Percentiles rank a stretch among this genome's conserved stretches.
Evolutionary conservation across 192 early-diverging fungal genomes (phyloP).

Genomic region (Entrophospora sp.): DNA sequence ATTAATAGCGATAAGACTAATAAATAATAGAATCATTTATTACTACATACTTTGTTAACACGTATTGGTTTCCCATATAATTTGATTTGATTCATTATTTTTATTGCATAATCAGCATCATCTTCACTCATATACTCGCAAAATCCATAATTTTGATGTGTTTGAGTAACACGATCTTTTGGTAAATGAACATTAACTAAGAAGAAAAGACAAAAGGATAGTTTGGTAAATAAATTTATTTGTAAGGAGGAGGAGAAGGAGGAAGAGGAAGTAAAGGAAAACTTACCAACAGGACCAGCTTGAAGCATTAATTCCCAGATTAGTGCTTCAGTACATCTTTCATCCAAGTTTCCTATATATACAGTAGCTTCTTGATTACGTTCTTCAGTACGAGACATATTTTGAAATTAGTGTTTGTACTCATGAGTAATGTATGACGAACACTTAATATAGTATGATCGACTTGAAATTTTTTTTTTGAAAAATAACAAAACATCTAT

Average conservation of each 20-base stretch:
- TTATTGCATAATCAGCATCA: slow-evolving; percentile 94
- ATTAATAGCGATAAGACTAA: background rate
- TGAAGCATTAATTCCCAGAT: slow-evolving; percentile 99
- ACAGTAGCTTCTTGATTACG: slow-evolving; percentile 97
- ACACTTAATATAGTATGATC: too few species aligned
- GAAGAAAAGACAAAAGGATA: background rate
- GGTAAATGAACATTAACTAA: slow-evolving; percentile 88
- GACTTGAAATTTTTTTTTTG: too few species aligned
- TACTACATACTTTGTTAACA: slow-evolving; percentile 67
- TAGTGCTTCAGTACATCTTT: slow-evolving; percentile 82
- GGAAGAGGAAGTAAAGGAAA: too few species aligned
- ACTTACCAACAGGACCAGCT: slow-evolving; percentile 82
- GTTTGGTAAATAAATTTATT: too few species aligned
- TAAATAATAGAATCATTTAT: background rate
- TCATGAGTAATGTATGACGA: too few species aligned
- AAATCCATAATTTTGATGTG: slow-evolving; percentile 92
- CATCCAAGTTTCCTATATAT: slow-evolving; percentile 97
- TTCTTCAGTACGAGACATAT: slow-evolving; percentile 38
- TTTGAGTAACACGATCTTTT: slow-evolving; percentile 93
- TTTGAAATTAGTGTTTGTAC: too few species aligned
- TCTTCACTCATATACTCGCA: slow-evolving; percentile 89
- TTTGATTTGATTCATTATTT: slow-evolving; percentile 96
- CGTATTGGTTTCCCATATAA: slow-evolving; percentile 91
- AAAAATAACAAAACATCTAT: too few species aligned
- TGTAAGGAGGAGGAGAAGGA: too few species aligned